phyloP scores from a whole-genome alignment of 2,329 filamentous ascomycete genomes.

The Aspergillus sp. region DNA sequence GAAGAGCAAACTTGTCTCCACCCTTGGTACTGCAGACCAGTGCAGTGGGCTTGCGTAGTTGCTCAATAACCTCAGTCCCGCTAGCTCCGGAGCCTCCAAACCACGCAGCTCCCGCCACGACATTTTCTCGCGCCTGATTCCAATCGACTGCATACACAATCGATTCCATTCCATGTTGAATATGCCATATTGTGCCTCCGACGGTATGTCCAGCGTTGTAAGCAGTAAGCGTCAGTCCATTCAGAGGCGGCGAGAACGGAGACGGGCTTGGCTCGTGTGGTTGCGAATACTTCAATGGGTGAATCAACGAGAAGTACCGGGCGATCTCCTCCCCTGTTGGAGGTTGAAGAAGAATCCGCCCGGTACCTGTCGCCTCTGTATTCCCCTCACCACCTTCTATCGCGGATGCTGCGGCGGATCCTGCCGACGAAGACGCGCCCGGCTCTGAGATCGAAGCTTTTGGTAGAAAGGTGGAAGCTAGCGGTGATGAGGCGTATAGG shows the following conservation, averaged over 20 bases:
- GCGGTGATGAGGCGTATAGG: slow-evolving; percentile 81
- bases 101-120: slow-evolving; percentile 90
- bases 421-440: slow-evolving; percentile 45
- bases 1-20: slow-evolving; percentile 63
- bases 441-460: slow-evolving; percentile 59
- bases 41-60: slow-evolving; percentile 86
- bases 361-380: slow-evolving; percentile 21
- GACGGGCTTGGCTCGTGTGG: slow-evolving; percentile 85
- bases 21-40: slow-evolving; percentile 87
- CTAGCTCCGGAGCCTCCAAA: slow-evolving; percentile 75
- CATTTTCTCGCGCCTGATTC: slow-evolving; percentile 96
- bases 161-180: slow-evolving; percentile 92
- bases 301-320: slow-evolving; percentile 83
- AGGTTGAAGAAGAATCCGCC: slow-evolving; percentile 56
- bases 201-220: slow-evolving; percentile 96
- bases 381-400: slow-evolving; percentile 27
- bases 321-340: slow-evolving; percentile 87
- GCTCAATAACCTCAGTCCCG: slow-evolving; percentile 87
- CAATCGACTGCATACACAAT: slow-evolving; percentile 97
- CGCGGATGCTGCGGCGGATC: slow-evolving; percentile 26
- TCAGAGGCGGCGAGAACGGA: slow-evolving; percentile 81
- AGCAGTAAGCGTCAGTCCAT: slow-evolving; percentile 88
- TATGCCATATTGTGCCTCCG: slow-evolving; percentile 97
- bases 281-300: slow-evolving; percentile 93
- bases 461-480: slow-evolving; percentile 81